phyloP scores from a whole-genome alignment of 352 stramenopile species.

The Phytophthora chlamydospora region DNA sequence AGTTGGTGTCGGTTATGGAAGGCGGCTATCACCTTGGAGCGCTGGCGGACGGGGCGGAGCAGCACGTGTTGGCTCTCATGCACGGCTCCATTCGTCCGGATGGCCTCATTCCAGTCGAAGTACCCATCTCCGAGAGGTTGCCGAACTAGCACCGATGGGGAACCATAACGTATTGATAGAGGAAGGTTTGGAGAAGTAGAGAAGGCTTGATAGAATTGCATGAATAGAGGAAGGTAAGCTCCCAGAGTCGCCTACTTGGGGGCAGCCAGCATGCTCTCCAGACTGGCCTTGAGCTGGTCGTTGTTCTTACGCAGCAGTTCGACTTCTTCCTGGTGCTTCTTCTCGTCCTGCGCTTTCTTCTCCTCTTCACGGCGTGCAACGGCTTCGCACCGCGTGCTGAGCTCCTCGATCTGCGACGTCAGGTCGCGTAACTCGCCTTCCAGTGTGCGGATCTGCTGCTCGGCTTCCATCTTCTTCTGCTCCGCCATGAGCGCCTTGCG shows the following conservation, averaged over 20 bases:
- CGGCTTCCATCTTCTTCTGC: slow-evolving; percentile 90
- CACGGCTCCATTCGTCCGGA: slow-evolving; percentile 41
- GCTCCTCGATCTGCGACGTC: slow-evolving; percentile 77
- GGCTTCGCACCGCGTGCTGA: slow-evolving; percentile 62
- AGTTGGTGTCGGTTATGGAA: slow-evolving; percentile 62
- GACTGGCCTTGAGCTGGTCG: slow-evolving; percentile 90
- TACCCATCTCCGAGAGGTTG: slow-evolving; percentile 13
- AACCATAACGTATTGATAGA: slow-evolving; percentile 11
- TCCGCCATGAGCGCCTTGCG: slow-evolving; percentile 93
- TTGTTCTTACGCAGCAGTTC: slow-evolving; percentile 88
- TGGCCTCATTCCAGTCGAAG: slow-evolving; percentile 14
- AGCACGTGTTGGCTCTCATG: slow-evolving; percentile 53
- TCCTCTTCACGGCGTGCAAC: slow-evolving; percentile 70
- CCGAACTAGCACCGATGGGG: slow-evolving; percentile 12
- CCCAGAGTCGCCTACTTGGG: slow-evolving; percentile 51
- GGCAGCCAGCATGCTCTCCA: slow-evolving; percentile 82
- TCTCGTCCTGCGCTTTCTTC: slow-evolving; percentile 73
- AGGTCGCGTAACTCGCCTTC: slow-evolving; percentile 83
- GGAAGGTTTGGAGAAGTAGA: slow-evolving; percentile 11
- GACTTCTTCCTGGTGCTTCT: slow-evolving; percentile 89
- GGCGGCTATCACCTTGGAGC: slow-evolving; percentile 60
- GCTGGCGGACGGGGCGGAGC: slow-evolving; percentile 54
- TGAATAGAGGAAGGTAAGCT: slow-evolving; percentile 19
- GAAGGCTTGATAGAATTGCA: slow-evolving; percentile 16
- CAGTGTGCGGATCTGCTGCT: slow-evolving; percentile 83